phyloP scores from a whole-genome alignment of 208 protist genomes.

The Leishmania martiniquensis region DNA sequence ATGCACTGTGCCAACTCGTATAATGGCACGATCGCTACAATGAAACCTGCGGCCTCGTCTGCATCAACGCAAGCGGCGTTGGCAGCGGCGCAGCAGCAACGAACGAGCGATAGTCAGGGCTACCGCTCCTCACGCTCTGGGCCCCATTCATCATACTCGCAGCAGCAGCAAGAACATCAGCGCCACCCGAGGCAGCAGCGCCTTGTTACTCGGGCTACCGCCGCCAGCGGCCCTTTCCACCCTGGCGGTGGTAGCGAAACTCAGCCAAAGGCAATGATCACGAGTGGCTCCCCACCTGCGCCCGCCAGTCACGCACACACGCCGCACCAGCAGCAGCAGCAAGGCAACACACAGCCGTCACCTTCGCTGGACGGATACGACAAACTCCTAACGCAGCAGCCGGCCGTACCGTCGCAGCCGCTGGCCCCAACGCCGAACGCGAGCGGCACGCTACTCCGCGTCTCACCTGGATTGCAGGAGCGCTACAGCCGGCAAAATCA shows the following conservation, averaged over 20 bases:
- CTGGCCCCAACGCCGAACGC: constrained; percentile 5
- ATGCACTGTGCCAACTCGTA: not conserved
- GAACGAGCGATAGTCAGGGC: not conserved
- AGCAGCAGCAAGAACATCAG: constrained; percentile 11
- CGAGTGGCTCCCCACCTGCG: not conserved
- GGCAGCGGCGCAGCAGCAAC: not conserved
- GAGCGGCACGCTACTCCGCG: constrained; percentile 20
- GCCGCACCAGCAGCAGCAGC: constrained; percentile 3
- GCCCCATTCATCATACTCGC: not conserved
- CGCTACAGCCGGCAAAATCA: constrained; percentile 21
- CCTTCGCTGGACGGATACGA: not conserved
- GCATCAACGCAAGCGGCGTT: not conserved
- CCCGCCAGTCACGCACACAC: not conserved
- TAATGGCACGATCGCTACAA: not conserved
- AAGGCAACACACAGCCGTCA: not conserved
- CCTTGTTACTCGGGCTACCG: not conserved
- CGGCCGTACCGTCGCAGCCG: not conserved
- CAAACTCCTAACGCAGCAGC: not conserved
- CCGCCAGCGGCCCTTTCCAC: not conserved
- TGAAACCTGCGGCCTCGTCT: not conserved
- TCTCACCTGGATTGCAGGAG: constrained; percentile 11
- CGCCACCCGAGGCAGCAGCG: constrained; percentile 8
- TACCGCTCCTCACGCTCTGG: not conserved
- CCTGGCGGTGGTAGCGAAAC: too few relatives aligned
- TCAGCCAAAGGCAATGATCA: not conserved